Evolutionary conservation across 352 stramenopile species (phyloP).

Genomic region (Phytophthora fragariae): DNA sequence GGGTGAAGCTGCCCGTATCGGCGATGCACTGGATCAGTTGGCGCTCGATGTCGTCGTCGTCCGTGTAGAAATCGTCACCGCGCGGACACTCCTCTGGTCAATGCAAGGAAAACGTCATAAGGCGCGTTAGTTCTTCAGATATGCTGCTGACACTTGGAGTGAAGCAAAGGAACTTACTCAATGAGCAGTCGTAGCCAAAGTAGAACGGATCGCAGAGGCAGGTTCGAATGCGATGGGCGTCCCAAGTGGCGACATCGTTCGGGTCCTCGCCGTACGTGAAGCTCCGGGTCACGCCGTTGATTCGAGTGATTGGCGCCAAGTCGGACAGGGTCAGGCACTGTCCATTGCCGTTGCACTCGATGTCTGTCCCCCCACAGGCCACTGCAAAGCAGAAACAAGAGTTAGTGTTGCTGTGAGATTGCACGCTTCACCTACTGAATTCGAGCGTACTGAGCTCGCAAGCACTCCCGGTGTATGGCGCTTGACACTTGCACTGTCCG

Average conservation of each 20-base stretch:
- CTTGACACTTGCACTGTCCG: constrained; percentile 74
- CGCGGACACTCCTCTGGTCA: constrained; percentile 66
- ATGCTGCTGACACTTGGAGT: too few relatives aligned
- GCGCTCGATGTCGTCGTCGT: constrained; percentile 61
- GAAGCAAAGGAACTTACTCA: constrained; percentile 39
- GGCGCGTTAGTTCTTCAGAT: background rate
- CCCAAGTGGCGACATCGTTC: constrained; percentile 79
- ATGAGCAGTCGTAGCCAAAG: constrained; percentile 78
- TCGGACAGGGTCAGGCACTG: constrained; percentile 77
- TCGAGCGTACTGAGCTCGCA: constrained; percentile 71
- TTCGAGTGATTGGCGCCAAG: constrained; percentile 55
- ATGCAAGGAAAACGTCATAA: background rate
- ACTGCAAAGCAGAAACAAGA: constrained; percentile 43
- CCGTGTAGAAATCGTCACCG: constrained; percentile 75
- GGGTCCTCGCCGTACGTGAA: constrained; percentile 73
- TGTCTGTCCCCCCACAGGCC: constrained; percentile 46
- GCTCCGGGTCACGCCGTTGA: constrained; percentile 62
- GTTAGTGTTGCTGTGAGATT: background rate
- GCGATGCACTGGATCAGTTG: constrained; percentile 73
- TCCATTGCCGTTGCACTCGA: constrained; percentile 79
- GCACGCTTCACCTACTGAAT: too few relatives aligned
- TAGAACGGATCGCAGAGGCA: constrained; percentile 69
- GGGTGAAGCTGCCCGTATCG: constrained; percentile 64
- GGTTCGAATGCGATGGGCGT: constrained; percentile 68
- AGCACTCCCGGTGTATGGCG: constrained; percentile 68